Evolutionary conservation across 1,139 yeast species (phyloP).

Genomic region (Pichia sp.): DNA sequence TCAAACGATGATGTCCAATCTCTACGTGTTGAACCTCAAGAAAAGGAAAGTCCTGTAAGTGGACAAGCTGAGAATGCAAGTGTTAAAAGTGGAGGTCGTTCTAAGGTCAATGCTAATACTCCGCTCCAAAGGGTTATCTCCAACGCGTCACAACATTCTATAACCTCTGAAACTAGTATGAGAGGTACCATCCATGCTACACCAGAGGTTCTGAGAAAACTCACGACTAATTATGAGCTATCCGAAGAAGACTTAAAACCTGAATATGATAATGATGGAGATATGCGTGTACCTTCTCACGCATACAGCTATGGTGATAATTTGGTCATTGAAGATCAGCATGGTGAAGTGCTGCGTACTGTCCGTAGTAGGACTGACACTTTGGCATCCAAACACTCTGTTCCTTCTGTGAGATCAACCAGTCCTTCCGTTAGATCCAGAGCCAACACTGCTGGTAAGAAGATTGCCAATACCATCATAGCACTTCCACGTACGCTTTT

Average conservation of each 20-base stretch:
- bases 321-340: conserved; percentile 69
- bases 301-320: conserved; percentile 71
- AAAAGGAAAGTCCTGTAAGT: too few relatives aligned
- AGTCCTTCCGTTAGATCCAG: conserved; percentile 5
- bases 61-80: too few relatives aligned
- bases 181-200: conserved; percentile 12
- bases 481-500: not conserved
- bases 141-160: conserved; percentile 3
- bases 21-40: too few relatives aligned
- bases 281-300: conserved; percentile 30
- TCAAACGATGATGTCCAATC: too few relatives aligned
- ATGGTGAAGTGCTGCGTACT: conserved; percentile 61
- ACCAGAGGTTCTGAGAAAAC: conserved; percentile 12
- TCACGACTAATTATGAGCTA: conserved; percentile 14
- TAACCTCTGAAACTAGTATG: not conserved
- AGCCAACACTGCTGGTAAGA: conserved; percentile 8
- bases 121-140: conserved; percentile 10
- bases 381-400: conserved; percentile 2
- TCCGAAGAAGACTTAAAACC: conserved; percentile 21
- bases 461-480: conserved; percentile 10
- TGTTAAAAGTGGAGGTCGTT: too few relatives aligned
- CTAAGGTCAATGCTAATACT: too few relatives aligned
- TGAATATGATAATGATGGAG: conserved; percentile 22
- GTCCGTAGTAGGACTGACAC: conserved; percentile 14
- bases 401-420: conserved; percentile 4